Percentiles rank a stretch among this genome's conserved stretches.
Conservation (phyloP, 75 land plant species). For the Picea sitchensis region DNA sequence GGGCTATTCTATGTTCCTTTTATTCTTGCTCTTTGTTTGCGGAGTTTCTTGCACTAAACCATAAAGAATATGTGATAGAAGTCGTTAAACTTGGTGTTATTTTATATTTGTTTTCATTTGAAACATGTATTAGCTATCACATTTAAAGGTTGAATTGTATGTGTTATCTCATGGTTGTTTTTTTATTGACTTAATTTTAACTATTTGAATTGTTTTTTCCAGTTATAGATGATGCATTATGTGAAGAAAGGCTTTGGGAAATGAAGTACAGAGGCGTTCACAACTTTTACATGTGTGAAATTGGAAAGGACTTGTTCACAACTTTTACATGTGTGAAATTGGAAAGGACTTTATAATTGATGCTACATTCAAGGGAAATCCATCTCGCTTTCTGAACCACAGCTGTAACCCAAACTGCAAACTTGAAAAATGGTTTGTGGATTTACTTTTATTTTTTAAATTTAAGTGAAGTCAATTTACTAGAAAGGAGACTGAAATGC, state of each 20-base stretch:
- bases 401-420: constrained; percentile 94
- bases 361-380: constrained; percentile 95
- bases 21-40: neutral
- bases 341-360: constrained; percentile 88
- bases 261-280: constrained; percentile 71
- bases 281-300: constrained; percentile 98
- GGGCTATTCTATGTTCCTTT: neutral
- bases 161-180: neutral
- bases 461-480: neutral
- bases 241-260: constrained; percentile 94
- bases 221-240: constrained; percentile 94
- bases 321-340: constrained; percentile 98
- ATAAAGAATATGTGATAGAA: too few relatives aligned
- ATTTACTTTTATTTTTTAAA: neutral
- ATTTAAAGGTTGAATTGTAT: neutral
- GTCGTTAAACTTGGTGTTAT: neutral
- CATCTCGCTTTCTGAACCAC: constrained; percentile 90
- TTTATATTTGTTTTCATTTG: neutral
- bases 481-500: neutral
- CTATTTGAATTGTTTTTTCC: constrained; percentile 10
- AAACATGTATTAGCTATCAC: neutral
- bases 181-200: neutral
- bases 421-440: constrained; percentile 86
- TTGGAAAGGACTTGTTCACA: constrained; percentile 75
- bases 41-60: neutral